Conservation (phyloP, 2,329 filamentous ascomycete species). For the Botrytis pseudocinerea region DNA sequence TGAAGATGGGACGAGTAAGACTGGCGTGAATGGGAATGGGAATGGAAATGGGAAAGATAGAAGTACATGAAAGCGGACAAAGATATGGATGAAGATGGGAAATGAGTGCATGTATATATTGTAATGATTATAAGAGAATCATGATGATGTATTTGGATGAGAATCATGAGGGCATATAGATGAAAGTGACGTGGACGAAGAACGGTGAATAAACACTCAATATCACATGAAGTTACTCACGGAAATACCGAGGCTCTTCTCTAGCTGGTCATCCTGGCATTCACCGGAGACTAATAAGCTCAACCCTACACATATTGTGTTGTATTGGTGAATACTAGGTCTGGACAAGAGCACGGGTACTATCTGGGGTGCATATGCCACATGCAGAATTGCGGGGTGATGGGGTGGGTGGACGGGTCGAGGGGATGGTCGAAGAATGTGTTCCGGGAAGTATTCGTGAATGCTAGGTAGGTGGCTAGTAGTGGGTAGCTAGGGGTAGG, state of each 20-base stretch:
- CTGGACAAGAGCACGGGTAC: not conserved
- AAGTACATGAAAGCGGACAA: slow-evolving; percentile 10
- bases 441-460: slow-evolving; percentile 1
- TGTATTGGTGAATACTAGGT: not conserved
- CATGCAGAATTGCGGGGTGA: not conserved
- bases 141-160: not conserved
- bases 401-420: not conserved
- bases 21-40: slow-evolving; percentile 22
- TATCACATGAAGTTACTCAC: not conserved
- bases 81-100: not conserved
- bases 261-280: not conserved
- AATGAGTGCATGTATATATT: slow-evolving; percentile 4
- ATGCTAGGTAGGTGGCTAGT: not conserved
- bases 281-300: not conserved
- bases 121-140: slow-evolving; percentile 6
- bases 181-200: not conserved
- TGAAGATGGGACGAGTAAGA: slow-evolving; percentile 20
- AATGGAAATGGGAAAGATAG: slow-evolving; percentile 25
- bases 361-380: not conserved
- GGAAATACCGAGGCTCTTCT: not conserved
- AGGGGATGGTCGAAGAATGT: not conserved
- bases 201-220: not conserved
- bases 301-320: not conserved
- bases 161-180: not conserved
- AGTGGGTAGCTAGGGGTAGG: not conserved